Evolutionary conservation across 2,329 filamentous ascomycete species (phyloP).

Genomic region (Penicillium psychrosexuale): DNA sequence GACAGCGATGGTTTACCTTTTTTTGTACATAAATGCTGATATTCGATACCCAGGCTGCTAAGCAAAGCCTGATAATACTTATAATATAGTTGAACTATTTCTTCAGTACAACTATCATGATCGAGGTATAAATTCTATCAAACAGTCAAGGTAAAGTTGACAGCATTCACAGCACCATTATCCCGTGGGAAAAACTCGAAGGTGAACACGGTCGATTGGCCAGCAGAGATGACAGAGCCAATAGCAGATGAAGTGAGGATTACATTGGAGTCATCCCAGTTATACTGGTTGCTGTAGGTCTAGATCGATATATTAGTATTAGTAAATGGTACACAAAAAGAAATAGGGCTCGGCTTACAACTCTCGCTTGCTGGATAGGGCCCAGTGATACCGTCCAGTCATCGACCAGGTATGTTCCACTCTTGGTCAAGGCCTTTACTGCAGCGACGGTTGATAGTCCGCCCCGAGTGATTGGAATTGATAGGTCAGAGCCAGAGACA

Average conservation of each 20-base stretch:
- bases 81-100: background rate
- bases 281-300: slow-evolving; percentile 54
- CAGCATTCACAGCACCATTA: slow-evolving; percentile 43
- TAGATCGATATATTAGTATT: slow-evolving; percentile 4
- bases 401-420: slow-evolving; percentile 54
- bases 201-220: slow-evolving; percentile 48
- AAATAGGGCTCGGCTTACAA: slow-evolving; percentile 25
- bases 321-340: background rate
- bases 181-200: slow-evolving; percentile 57
- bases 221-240: slow-evolving; percentile 47
- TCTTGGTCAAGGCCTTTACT: slow-evolving; percentile 49
- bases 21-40: slow-evolving; percentile 4
- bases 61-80: background rate
- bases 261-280: slow-evolving; percentile 48
- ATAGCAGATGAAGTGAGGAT: slow-evolving; percentile 49
- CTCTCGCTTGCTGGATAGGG: slow-evolving; percentile 49
- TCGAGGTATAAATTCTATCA: slow-evolving; percentile 12
- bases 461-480: slow-evolving; percentile 53
- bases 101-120: background rate
- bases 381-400: slow-evolving; percentile 56
- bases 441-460: slow-evolving; percentile 52
- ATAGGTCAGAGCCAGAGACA: slow-evolving; percentile 40
- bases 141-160: slow-evolving; percentile 50
- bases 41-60: background rate
- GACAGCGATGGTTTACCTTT: background rate